A percentile compares a stretch with the other conserved stretches of the same genome.
These are phyloP conservation scores for Fragaria ananassa DNA, from an alignment of 306 rosid species.

Conservation along the genomic window DNA sequence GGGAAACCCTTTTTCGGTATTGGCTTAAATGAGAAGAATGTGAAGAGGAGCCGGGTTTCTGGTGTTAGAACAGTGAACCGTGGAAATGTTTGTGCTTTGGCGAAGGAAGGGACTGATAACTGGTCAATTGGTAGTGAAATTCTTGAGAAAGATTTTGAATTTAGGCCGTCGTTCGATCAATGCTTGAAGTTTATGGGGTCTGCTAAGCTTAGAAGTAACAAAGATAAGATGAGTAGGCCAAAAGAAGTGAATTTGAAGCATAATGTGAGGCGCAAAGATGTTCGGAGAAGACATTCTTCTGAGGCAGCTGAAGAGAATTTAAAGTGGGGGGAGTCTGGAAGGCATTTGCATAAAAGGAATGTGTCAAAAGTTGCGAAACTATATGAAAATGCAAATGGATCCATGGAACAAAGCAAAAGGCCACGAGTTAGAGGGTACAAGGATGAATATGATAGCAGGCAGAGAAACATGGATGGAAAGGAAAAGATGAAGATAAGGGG, in stretches of 20 bases:
- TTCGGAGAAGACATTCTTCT: constrained; percentile 19
- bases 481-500: constrained; percentile 27
- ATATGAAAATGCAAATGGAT: constrained; percentile 20
- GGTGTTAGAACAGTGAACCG: constrained; percentile 22
- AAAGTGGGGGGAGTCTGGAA: constrained; percentile 20
- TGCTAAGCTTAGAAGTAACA: constrained; percentile 34
- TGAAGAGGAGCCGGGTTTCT: constrained; percentile 17
- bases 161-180: constrained; percentile 76
- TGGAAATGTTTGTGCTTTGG: constrained; percentile 35
- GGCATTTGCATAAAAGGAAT: constrained; percentile 20
- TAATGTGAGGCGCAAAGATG: constrained; percentile 23
- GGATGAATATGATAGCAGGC: constrained; percentile 29
- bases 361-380: constrained; percentile 19
- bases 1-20: constrained; percentile 34
- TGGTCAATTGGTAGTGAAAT: constrained; percentile 30
- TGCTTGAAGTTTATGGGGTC: constrained; percentile 82
- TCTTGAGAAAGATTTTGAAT: constrained; percentile 48
- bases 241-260: constrained; percentile 28
- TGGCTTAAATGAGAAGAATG: constrained; percentile 26
- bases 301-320: constrained; percentile 27
- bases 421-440: constrained; percentile 21
- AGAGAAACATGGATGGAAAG: constrained; percentile 24
- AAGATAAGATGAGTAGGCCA: constrained; percentile 30
- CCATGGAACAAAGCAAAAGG: constrained; percentile 22
- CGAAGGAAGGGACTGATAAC: constrained; percentile 38